Conservation (phyloP, 371 early-diverging fungal genomes). For the Vairimorpha apis region DNA sequence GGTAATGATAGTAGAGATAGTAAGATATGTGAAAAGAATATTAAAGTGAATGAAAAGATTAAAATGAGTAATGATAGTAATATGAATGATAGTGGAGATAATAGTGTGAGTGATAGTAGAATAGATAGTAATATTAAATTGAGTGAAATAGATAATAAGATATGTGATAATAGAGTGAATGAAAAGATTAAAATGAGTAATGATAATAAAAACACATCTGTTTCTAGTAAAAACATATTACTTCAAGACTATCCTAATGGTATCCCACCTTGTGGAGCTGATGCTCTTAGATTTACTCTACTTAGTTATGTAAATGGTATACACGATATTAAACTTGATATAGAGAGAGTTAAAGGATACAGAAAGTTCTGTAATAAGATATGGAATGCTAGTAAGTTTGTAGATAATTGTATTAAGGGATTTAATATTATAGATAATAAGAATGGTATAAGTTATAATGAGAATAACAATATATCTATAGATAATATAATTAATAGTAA, state of each 20-base stretch:
- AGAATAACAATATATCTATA: too few species aligned
- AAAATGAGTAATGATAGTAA: slow-evolving; percentile 61
- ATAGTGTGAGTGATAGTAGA: slow-evolving; percentile 59
- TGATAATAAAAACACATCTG: too few species aligned
- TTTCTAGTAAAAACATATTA: too few species aligned
- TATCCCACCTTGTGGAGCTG: slow-evolving; percentile 95
- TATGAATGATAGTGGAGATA: too few species aligned
- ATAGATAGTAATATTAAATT: slow-evolving; percentile 66
- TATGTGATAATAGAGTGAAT: not conserved
- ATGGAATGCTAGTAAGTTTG: slow-evolving; percentile 74
- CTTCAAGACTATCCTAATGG: slow-evolving; percentile 92
- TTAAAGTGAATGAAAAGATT: not conserved
- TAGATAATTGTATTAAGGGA: slow-evolving; percentile 14
- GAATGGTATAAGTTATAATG: too few species aligned
- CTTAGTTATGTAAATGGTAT: slow-evolving; percentile 77
- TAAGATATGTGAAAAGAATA: slow-evolving; percentile 43
- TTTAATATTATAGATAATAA: not conserved
- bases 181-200: not conserved
- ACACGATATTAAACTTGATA: slow-evolving; percentile 89
- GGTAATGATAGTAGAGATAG: slow-evolving; percentile 88
- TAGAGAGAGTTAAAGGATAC: slow-evolving; percentile 88
- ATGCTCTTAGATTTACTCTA: slow-evolving; percentile 92
- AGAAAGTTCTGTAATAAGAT: slow-evolving; percentile 98
- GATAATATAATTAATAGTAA: too few species aligned
- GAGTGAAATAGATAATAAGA: slow-evolving; percentile 75